Conservation (phyloP, 2,329 filamentous ascomycete genomes). For the Fusarium praegraminearum region DNA sequence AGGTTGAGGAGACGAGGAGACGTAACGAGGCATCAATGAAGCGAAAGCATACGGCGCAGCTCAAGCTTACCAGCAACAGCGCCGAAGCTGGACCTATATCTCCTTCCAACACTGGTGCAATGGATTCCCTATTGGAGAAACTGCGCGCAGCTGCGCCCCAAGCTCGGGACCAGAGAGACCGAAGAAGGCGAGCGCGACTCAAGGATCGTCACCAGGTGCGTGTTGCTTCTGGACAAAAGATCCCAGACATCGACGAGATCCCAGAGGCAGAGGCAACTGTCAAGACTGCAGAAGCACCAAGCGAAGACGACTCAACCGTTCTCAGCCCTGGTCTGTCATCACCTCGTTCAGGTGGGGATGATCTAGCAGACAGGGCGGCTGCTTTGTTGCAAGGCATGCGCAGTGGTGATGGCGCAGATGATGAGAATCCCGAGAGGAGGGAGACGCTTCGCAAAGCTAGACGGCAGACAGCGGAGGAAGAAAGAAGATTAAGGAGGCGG, state of each 20-base stretch:
- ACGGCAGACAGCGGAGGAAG: constrained; percentile 82
- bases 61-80: constrained; percentile 69
- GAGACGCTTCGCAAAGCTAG: constrained; percentile 70
- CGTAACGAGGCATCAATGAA: constrained; percentile 94
- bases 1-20: constrained; percentile 82
- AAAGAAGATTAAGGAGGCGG: constrained; percentile 75
- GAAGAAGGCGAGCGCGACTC: constrained; percentile 84
- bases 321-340: constrained; percentile 64
- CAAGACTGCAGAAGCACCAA: constrained; percentile 52
- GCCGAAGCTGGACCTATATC: constrained; percentile 68
- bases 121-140: constrained; percentile 97
- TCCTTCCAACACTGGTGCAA: constrained; percentile 84
- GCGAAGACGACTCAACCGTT: constrained; percentile 63
- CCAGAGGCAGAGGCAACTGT: constrained; percentile 64
- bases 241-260: constrained; percentile 76
- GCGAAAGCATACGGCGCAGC: constrained; percentile 78
- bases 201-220: constrained; percentile 93
- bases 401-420: constrained; percentile 70
- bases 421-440: constrained; percentile 63
- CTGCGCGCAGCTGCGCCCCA: constrained; percentile 92
- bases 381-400: constrained; percentile 86
- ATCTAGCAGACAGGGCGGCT: constrained; percentile 87
- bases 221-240: constrained; percentile 87
- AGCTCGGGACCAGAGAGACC: constrained; percentile 87
- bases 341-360: constrained; percentile 67